Evolutionary conservation across 352 stramenopile genomes (phyloP).

Genomic region (Pythium apleroticum): DNA sequence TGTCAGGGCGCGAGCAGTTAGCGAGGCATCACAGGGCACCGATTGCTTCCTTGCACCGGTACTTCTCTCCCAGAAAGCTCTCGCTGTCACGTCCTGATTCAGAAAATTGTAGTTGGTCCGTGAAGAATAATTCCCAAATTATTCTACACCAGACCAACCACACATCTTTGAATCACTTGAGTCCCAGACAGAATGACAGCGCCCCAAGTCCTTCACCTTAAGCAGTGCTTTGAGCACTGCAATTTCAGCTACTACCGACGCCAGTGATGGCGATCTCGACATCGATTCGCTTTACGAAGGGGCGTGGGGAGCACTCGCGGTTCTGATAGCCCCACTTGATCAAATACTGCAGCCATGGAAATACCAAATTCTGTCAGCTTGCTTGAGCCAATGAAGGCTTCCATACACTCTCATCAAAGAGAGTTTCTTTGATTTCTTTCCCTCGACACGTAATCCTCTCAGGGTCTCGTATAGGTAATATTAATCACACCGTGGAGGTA

Average conservation of each 20-base stretch:
- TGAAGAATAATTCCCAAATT: too few species aligned
- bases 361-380: constrained; percentile 26
- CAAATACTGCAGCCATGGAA: constrained; percentile 26
- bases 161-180: too few species aligned
- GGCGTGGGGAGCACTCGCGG: constrained; percentile 19
- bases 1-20: constrained; percentile 18
- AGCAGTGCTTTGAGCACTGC: constrained; percentile 14
- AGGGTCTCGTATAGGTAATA: constrained; percentile 23
- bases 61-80: constrained; percentile 16
- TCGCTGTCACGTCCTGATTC: constrained; percentile 23
- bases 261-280: constrained; percentile 28
- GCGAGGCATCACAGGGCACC: constrained; percentile 17
- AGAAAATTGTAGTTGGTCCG: not conserved
- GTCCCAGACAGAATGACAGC: too few species aligned
- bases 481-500: constrained; percentile 24
- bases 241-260: constrained; percentile 21
- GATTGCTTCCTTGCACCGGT: constrained; percentile 25
- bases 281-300: constrained; percentile 23
- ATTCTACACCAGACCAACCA: too few species aligned
- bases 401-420: constrained; percentile 19
- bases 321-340: constrained; percentile 20
- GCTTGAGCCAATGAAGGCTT: constrained; percentile 24
- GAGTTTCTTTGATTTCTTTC: constrained; percentile 15
- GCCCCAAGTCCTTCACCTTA: too few species aligned
- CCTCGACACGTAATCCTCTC: constrained; percentile 26